phyloP scores from a whole-genome alignment of 129 eudicot genomes.

The Rutidosis leptorrhynchoides region DNA sequence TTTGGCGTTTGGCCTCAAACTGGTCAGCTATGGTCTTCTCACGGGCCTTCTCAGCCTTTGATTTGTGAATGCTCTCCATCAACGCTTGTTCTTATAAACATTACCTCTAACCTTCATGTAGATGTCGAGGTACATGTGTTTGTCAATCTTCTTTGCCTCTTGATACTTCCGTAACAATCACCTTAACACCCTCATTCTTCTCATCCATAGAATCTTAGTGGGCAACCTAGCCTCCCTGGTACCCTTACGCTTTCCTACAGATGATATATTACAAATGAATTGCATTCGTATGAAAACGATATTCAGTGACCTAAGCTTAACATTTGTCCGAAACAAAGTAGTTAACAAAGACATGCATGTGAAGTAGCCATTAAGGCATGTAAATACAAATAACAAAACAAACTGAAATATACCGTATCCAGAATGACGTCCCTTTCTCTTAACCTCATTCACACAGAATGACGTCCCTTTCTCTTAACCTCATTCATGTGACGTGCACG shows the following conservation, averaged over 20 bases:
- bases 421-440: constrained; percentile 34
- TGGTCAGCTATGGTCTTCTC: constrained; percentile 34
- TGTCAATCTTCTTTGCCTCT: constrained; percentile 41
- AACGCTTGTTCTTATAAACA: constrained; percentile 41
- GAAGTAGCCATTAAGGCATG: background rate
- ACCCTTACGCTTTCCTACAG: constrained; percentile 39
- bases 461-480: constrained; percentile 8
- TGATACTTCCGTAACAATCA: constrained; percentile 34
- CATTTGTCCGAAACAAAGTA: too few relatives aligned
- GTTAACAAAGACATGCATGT: too few relatives aligned
- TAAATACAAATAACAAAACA: background rate
- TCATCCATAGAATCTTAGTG: constrained; percentile 41
- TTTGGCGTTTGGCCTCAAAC: constrained; percentile 38
- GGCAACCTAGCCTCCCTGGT: constrained; percentile 40
- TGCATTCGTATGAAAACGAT: too few relatives aligned
- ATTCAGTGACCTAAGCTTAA: too few relatives aligned
- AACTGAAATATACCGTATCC: constrained; percentile 28
- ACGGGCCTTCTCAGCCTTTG: too few relatives aligned
- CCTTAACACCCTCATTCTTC: constrained; percentile 39
- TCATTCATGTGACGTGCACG: too few relatives aligned
- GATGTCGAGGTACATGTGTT: constrained; percentile 39
- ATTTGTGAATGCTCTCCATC: constrained; percentile 43
- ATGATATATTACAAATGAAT: background rate
- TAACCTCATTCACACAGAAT: constrained; percentile 26
- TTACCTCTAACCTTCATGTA: constrained; percentile 54